Evolutionary conservation across 768 basidiomycete species (phyloP).

Genomic region (Leccinum aurantiacum): DNA sequence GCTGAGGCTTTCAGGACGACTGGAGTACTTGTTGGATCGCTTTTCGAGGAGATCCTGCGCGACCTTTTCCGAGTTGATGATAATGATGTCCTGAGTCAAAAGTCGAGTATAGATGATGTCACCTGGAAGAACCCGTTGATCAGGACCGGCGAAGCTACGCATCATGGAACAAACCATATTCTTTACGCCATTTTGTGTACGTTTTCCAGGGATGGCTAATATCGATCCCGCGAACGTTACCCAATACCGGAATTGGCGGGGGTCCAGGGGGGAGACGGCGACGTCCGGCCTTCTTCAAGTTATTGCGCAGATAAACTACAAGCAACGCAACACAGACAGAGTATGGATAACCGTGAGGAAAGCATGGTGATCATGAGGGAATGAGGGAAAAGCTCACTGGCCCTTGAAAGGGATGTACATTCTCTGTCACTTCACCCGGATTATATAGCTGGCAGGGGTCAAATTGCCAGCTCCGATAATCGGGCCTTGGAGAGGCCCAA

Average conservation of each 20-base stretch:
- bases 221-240: constrained; percentile 22
- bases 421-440: neutral
- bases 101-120: constrained; percentile 16
- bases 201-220: constrained; percentile 21
- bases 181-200: constrained; percentile 18
- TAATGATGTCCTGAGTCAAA: no score
- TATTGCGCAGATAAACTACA: constrained; percentile 13
- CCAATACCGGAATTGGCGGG: constrained; percentile 19
- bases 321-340: constrained; percentile 12
- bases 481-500: no score
- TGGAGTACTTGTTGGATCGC: no score
- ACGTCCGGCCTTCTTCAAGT: neutral
- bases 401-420: neutral
- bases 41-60: no score
- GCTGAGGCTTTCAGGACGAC: constrained; percentile 18
- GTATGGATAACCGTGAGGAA: neutral
- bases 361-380: neutral
- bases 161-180: constrained; percentile 19
- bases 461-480: no score
- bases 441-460: neutral
- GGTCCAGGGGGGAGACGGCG: no score
- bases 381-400: neutral
- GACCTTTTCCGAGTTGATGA: no score
- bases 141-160: neutral
- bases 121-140: constrained; percentile 9